Base-by-base conservation (phyloP, 305 asterid species). In the Plantago rigida region DNA sequence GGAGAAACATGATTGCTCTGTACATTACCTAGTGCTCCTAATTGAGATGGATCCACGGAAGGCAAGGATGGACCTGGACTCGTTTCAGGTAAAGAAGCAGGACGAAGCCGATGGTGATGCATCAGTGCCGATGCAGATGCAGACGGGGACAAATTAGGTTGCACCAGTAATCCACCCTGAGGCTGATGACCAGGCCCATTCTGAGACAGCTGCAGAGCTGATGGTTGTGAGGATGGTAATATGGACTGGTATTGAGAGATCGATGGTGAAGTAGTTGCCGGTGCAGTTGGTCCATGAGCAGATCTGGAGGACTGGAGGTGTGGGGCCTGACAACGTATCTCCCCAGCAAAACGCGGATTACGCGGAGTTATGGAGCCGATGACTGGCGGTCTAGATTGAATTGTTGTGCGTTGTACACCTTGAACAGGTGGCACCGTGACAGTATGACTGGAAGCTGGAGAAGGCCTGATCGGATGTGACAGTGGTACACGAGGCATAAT, bases 291-390 rank as follows among this genome's bases (percentile, higher is more conserved):
- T 42, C 74, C 59, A 5, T 71, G 67, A 47, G 62, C 7, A n/a
- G 78, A 61, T 67, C 78, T 66, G 48, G 31, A 61, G 0, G 70
- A 10, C 56, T 78, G 79, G 51, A 78, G 83, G 67, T 75, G 83
- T 3, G 80, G 78, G 55, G 75, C 75, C 10, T 10, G 39, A 13
- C 78, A 56, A 36, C 81, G 78, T n/a, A 65, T 13, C 29, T 66
- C 76, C n/a, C 75, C 65, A 46, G 66, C 19, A 1, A 45, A 34
- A 52, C 70, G 79, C 50, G 70, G 71, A 56, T 50, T 69, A 44
- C 22, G 26, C 17, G 79, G 74, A 44, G 76, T 73, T 54, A 75
- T 47, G 65, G 83, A 67, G 47, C 70, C 34, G 49, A 81, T 71
- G 64, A 71, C 51, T 8, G 71, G 86, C 13, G 83, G 78, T 53